Percentiles rank a stretch among this genome's conserved stretches.
These are phyloP conservation scores for Tetrapisispora pingtungensis DNA, from an alignment of 805 yeast genomes.

Conservation along the genomic window DNA sequence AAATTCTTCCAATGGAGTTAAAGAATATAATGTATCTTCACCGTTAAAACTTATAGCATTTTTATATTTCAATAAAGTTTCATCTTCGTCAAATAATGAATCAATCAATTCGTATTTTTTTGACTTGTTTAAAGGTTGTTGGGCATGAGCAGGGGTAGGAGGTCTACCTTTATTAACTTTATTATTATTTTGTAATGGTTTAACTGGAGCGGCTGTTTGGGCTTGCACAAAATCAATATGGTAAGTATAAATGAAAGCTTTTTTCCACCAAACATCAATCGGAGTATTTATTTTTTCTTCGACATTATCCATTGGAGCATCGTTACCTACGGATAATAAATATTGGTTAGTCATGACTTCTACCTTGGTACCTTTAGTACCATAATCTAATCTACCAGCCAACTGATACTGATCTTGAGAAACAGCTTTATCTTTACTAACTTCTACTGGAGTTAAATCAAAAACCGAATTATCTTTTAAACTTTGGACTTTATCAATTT, in stretches of 20 bases:
- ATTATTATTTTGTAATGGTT: not conserved
- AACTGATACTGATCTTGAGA: conserved; percentile 5
- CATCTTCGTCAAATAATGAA: conserved; percentile 15
- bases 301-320: not conserved
- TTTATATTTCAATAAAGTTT: conserved; percentile 12
- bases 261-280: conserved; percentile 14
- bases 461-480: not conserved
- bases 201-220: not conserved
- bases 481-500: not conserved
- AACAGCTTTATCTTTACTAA: not conserved
- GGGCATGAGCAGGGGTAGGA: conserved; percentile 7
- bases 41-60: conserved; percentile 18
- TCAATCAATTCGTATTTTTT: conserved; percentile 15
- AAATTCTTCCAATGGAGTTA: conserved; percentile 17
- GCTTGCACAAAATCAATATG: conserved; percentile 10
- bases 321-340: conserved; percentile 7
- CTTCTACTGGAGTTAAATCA: conserved; percentile 7
- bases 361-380: conserved; percentile 18
- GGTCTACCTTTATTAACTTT: conserved; percentile 1
- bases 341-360: conserved; percentile 17
- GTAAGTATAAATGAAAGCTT: conserved; percentile 14
- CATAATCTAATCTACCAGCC: conserved; percentile 13
- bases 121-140: conserved; percentile 11
- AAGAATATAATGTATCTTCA: conserved; percentile 17
- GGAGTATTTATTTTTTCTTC: conserved; percentile 2